Conservation (phyloP, 129 eudicot genomes). For the Flaveria linearis region DNA sequence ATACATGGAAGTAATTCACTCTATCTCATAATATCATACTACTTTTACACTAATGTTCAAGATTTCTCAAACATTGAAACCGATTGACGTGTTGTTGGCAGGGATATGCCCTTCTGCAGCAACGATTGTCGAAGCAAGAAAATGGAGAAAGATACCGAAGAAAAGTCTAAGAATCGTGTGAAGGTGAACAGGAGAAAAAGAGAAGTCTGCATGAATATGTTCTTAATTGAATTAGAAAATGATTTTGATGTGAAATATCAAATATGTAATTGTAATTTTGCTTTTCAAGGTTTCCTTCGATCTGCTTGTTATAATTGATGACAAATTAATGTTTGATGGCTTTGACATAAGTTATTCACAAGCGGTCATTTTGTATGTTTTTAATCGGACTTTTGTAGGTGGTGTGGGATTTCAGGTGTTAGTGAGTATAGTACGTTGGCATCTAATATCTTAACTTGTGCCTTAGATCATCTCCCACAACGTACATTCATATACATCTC, state of each 20-base stretch:
- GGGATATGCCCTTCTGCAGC: conserved; percentile 12
- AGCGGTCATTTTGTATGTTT: no score
- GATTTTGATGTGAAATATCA: no score
- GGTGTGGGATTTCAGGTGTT: no score
- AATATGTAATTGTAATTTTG: neutral
- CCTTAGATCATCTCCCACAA: no score
- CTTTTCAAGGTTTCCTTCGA: neutral
- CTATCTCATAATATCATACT: neutral
- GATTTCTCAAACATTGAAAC: neutral
- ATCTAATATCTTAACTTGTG: no score
- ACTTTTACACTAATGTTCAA: no score
- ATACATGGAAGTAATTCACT: neutral
- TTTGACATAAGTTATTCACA: no score
- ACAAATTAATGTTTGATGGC: no score
- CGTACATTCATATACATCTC: no score
- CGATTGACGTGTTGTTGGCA: neutral
- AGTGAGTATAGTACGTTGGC: no score
- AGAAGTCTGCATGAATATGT: conserved; percentile 3
- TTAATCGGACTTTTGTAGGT: no score
- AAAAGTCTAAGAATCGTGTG: neutral
- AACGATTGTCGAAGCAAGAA: conserved; percentile 13
- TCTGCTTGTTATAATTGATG: neutral
- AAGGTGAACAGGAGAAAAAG: neutral
- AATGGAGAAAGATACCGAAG: neutral
- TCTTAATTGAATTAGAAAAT: neutral